A percentile compares a stretch with the other conserved stretches of the same genome.
These are phyloP conservation scores for Orbilia brochopaga DNA, from an alignment of 2,329 filamentous ascomycete genomes.

Conservation along the genomic window DNA sequence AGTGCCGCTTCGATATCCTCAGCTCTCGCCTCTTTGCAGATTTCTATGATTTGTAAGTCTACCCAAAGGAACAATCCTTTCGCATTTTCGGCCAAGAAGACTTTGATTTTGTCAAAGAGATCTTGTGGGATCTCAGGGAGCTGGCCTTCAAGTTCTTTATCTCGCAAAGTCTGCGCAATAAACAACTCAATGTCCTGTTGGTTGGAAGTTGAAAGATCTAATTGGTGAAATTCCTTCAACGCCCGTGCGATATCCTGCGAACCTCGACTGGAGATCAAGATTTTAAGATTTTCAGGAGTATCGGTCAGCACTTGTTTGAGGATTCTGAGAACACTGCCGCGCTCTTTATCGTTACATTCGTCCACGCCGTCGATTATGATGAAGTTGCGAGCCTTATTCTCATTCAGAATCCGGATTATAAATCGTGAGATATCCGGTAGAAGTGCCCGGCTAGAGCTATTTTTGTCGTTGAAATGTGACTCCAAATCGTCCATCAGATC, in stretches of 20 bases:
- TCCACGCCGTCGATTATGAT: slow-evolving; percentile 58
- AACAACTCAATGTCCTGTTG: slow-evolving; percentile 35
- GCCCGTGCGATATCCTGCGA: slow-evolving; percentile 45
- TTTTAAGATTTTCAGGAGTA: slow-evolving; percentile 36
- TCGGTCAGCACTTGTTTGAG: slow-evolving; percentile 21
- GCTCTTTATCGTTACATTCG: slow-evolving; percentile 55
- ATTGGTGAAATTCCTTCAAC: slow-evolving; percentile 21
- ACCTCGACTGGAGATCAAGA: slow-evolving; percentile 56
- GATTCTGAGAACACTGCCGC: slow-evolving; percentile 42
- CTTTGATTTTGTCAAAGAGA: slow-evolving; percentile 17
- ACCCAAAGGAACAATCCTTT: slow-evolving; percentile 47
- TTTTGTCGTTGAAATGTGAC: slow-evolving; percentile 34
- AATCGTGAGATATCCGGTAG: slow-evolving; percentile 10
- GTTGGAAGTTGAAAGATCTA: slow-evolving; percentile 17
- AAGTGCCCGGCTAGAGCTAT: slow-evolving; percentile 19
- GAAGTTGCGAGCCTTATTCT: slow-evolving; percentile 39
- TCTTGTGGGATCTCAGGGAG: slow-evolving; percentile 12
- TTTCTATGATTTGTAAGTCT: slow-evolving; percentile 34
- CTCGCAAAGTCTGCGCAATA: slow-evolving; percentile 18
- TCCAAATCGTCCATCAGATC: slow-evolving; percentile 17
- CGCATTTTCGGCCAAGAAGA: slow-evolving; percentile 12
- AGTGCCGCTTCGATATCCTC: slow-evolving; percentile 28
- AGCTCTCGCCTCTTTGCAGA: slow-evolving; percentile 29
- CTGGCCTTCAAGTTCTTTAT: slow-evolving; percentile 35
- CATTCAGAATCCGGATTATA: slow-evolving; percentile 17